These are phyloP conservation scores for Parathielavia hyrcaniae DNA, from an alignment of 495 filamentous ascomycete genomes.

Conservation along the genomic window DNA sequence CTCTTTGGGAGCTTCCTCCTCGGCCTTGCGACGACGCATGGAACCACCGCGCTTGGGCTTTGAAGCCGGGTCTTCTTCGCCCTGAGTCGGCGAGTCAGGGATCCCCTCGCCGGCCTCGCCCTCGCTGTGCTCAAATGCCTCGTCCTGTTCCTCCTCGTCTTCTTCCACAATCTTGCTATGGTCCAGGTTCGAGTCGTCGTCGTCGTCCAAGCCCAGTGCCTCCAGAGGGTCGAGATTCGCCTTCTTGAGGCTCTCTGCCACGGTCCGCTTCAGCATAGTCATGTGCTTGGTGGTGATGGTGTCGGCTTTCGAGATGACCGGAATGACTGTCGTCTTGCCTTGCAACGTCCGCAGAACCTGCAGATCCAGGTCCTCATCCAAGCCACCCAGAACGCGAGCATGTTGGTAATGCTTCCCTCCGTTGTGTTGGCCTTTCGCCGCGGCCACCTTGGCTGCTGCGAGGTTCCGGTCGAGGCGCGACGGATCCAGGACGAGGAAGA, in stretches of 20 bases:
- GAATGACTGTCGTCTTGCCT: constrained; percentile 93
- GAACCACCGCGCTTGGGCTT: constrained; percentile 44
- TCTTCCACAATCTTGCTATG: constrained; percentile 52
- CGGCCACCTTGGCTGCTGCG: constrained; percentile 54
- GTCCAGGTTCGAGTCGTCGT: constrained; percentile 50
- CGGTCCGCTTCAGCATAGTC: constrained; percentile 82
- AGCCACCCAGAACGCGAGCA: constrained; percentile 53
- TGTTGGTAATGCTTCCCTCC: constrained; percentile 43
- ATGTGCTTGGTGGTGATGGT: constrained; percentile 92
- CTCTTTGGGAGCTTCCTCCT: constrained; percentile 29
- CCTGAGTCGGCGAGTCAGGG: constrained; percentile 29
- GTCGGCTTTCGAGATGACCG: constrained; percentile 94
- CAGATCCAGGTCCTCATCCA: constrained; percentile 86
- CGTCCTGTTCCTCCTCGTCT: constrained; percentile 46
- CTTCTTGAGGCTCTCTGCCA: constrained; percentile 79
- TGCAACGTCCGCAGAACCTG: constrained; percentile 82
- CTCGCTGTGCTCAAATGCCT: constrained; percentile 25
- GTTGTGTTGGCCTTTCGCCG: constrained; percentile 49
- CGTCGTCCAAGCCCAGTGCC: constrained; percentile 68
- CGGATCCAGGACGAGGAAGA: constrained; percentile 88
- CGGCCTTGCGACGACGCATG: constrained; percentile 38
- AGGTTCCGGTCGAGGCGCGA: constrained; percentile 78
- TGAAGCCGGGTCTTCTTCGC: constrained; percentile 34
- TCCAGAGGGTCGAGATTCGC: constrained; percentile 86
- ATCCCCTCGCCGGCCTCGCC: constrained; percentile 21